Conservation (phyloP, 164 flowering plant genomes). For the Cinnamomum chago region DNA sequence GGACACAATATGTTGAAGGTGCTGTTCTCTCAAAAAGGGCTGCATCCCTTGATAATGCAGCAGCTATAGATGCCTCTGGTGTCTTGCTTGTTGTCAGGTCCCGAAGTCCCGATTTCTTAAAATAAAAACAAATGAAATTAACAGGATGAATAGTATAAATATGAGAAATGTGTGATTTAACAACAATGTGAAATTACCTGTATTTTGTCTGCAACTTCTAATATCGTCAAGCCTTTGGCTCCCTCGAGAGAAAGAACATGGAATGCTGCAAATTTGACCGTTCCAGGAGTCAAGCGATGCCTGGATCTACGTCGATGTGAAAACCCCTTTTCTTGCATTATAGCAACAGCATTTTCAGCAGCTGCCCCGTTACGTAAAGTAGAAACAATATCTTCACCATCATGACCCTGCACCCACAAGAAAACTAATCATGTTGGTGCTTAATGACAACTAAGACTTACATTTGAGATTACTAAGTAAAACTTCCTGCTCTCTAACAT, state of each 20-base stretch:
- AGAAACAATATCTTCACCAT: conserved; percentile 60
- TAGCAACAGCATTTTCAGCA: conserved; percentile 78
- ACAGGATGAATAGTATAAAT: not conserved
- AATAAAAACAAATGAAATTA: conserved; percentile 14
- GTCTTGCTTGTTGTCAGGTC: conserved; percentile 96
- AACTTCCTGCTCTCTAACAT: too few species aligned
- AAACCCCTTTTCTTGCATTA: conserved; percentile 82
- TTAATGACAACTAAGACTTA: not conserved
- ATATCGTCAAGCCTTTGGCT: conserved; percentile 61
- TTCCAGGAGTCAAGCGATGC: conserved; percentile 94
- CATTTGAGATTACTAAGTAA: not conserved
- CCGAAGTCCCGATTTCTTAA: conserved; percentile 86
- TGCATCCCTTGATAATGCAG: conserved; percentile 84
- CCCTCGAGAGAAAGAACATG: conserved; percentile 91
- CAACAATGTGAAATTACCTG: conserved; percentile 47
- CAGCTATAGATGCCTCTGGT: conserved; percentile 94
- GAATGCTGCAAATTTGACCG: conserved; percentile 93
- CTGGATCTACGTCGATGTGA: conserved; percentile 68
- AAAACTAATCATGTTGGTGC: not conserved
- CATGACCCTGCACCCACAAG: conserved; percentile 57
- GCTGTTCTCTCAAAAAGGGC: conserved; percentile 88
- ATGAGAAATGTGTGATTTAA: not conserved
- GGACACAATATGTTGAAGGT: conserved; percentile 90
- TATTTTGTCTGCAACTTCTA: conserved; percentile 85
- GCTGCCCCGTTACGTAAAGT: conserved; percentile 78